Conservation (phyloP, 768 basidiomycete genomes). For the Suillus occidentalis region DNA sequence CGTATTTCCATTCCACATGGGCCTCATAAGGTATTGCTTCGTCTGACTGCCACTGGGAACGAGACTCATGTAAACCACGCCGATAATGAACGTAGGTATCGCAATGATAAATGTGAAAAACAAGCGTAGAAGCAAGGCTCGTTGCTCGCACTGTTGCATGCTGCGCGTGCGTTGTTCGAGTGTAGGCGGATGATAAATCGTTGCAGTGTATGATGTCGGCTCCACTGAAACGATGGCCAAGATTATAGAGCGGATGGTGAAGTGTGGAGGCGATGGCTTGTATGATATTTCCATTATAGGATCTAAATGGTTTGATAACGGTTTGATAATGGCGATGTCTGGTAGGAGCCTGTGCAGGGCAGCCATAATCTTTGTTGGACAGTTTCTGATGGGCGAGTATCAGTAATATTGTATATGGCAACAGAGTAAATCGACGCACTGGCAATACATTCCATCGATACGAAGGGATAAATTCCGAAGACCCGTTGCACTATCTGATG, state of each 20-base stretch:
- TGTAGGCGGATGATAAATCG: constrained; percentile 50
- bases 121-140: constrained; percentile 52
- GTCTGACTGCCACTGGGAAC: constrained; percentile 46
- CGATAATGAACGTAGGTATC: constrained; percentile 78
- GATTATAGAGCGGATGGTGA: constrained; percentile 69
- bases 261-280: constrained; percentile 46
- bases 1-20: constrained; percentile 64
- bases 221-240: constrained; percentile 41
- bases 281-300: constrained; percentile 52
- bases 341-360: constrained; percentile 38
- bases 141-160: constrained; percentile 62
- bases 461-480: constrained; percentile 51
- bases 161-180: constrained; percentile 57
- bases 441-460: constrained; percentile 66
- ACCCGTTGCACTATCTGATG: constrained; percentile 1
- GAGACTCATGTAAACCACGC: constrained; percentile 73
- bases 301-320: constrained; percentile 39
- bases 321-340: constrained; percentile 39
- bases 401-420: not conserved
- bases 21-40: constrained; percentile 52
- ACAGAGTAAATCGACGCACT: constrained; percentile 35
- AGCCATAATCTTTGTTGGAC: constrained; percentile 49
- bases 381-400: constrained; percentile 41
- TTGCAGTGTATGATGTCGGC: constrained; percentile 45
- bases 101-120: constrained; percentile 58